Evolutionary conservation across 306 rosid species (phyloP), one percentile per base, ranked within the genome.

Genomic region (Alnus rubra): DNA sequence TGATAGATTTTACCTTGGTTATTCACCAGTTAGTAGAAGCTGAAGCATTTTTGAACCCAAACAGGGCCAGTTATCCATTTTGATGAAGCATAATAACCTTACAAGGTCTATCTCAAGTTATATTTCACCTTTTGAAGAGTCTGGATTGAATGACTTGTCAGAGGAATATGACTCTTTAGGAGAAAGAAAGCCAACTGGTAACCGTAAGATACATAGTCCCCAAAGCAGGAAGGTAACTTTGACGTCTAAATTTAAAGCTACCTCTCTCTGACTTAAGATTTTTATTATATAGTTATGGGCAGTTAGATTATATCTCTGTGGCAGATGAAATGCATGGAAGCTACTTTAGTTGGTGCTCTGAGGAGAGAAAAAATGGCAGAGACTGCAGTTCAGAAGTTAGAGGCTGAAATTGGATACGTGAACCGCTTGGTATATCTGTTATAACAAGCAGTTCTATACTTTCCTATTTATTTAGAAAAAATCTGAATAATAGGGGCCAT

Each of bases 281-380:
- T 79, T 37, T 69, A 60, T 37, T 14, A 67, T 60, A 76, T 78
- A 72, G 60, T 77, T 80, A 79, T 7, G 45, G 64, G 74, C 54
- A n/a, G 70, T 74, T 68, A 28, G 64, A 71, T 88, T 70, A 78
- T 52, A 71, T 76, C 49, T 75, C 79, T 48, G 50, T 88, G 77
- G 83, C 97, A 94, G 98, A 82, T 82, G 71, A 86, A 89, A 63
- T 50, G 77, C 80, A 76, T 85, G 92, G 88, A 92, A 76, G 86
- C 88, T 77, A 77, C 84, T 79, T 88, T 90, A 80, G 81, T 81
- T 82, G 90, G 97, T 78, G 91, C 94, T 71, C 39, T 89, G 82
- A 92, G 91, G 88, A 90, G 97, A 76, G 98, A 94, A 84, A 88
- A 92, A 78, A 49, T 78, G 85, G 88, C 95, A 56, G 92, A 94